Conservation (phyloP, 2,329 filamentous ascomycete species). For the Ophiobolus disseminans region DNA sequence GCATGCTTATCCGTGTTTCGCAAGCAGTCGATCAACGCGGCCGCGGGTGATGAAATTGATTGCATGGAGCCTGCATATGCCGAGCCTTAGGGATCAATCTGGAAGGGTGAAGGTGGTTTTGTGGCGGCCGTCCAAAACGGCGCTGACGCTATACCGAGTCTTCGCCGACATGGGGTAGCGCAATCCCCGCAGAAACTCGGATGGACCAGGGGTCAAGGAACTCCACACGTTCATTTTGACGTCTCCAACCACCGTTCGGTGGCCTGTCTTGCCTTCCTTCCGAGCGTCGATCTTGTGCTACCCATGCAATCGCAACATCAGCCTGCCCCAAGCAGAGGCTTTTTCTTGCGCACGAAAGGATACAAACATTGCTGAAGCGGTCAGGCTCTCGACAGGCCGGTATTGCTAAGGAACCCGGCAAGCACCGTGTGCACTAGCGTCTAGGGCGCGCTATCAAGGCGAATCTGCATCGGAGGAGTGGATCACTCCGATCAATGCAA, state of each 20-base stretch:
- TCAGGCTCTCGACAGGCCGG: conserved; percentile 11
- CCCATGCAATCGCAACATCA: background rate
- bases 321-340: background rate
- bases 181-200: conserved; percentile 18
- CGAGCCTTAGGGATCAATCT: conserved; percentile 7
- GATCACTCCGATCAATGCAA: conserved; percentile 29
- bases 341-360: conserved; percentile 1
- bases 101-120: conserved; percentile 15
- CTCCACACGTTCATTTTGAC: no score
- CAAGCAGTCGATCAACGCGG: background rate
- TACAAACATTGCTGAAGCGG: conserved; percentile 8
- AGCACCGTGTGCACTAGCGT: conserved; percentile 21
- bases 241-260: conserved; percentile 3
- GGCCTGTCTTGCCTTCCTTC: conserved; percentile 19
- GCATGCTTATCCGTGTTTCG: background rate
- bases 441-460: conserved; percentile 15
- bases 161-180: conserved; percentile 27
- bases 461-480: conserved; percentile 24
- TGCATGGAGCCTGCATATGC: conserved; percentile 1
- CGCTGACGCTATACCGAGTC: conserved; percentile 18
- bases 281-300: conserved; percentile 18
- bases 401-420: conserved; percentile 9
- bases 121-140: conserved; percentile 9
- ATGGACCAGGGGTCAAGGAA: no score
- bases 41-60: conserved; percentile 1